Conservation (phyloP, 2,329 filamentous ascomycete species). For the Claviceps monticola region DNA sequence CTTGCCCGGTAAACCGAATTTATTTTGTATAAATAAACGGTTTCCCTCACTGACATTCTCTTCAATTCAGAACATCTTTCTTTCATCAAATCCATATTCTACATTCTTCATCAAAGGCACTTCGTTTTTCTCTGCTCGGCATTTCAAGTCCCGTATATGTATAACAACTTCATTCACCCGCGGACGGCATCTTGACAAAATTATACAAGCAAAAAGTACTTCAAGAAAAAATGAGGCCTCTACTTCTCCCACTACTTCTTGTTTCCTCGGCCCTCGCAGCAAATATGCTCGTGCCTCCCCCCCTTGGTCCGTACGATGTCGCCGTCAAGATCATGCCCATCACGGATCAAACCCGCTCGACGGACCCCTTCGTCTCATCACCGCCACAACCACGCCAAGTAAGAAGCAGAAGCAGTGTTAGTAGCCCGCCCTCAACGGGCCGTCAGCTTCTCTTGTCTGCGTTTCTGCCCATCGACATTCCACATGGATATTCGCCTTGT, state of each 20-base stretch:
- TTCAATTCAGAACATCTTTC: no score
- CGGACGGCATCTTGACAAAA: not conserved
- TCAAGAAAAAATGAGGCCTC: slow-evolving; percentile 2
- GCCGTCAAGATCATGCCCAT: slow-evolving; percentile 13
- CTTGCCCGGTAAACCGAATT: no score
- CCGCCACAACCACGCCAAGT: not conserved
- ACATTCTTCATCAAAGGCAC: no score
- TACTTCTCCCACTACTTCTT: not conserved
- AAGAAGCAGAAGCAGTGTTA: not conserved
- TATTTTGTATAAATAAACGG: no score
- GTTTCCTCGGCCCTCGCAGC: not conserved
- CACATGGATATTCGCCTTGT: slow-evolving; percentile 9
- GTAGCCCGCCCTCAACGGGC: not conserved
- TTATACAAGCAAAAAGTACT: not conserved
- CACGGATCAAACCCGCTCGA: slow-evolving; percentile 16
- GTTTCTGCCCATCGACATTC: slow-evolving; percentile 17
- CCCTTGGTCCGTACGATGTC: slow-evolving; percentile 18
- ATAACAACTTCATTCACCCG: no score
- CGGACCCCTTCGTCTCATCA: not conserved
- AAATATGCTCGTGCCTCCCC: slow-evolving; percentile 14
- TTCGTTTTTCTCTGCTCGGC: no score
- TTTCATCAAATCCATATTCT: no score
- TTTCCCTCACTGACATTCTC: no score
- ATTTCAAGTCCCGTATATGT: no score
- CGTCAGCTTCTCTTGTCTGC: slow-evolving; percentile 11